Percentiles rank a stretch among this genome's conserved stretches.
phyloP scores from a whole-genome alignment of 345 rosid genomes.

The Eucalyptus rudis region DNA sequence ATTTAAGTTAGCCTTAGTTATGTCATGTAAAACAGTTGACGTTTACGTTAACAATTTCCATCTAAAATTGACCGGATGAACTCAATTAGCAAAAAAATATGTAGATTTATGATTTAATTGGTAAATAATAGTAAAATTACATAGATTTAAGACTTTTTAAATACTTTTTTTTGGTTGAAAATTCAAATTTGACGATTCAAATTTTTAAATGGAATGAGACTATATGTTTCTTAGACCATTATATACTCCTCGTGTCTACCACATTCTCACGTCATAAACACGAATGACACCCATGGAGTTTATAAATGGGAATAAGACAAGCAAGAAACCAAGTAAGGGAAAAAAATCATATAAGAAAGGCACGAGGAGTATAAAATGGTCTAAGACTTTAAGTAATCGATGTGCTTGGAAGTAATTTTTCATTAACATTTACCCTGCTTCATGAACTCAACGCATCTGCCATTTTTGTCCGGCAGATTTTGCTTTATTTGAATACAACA shows the following conservation, averaged over 20 bases:
- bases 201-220: not conserved
- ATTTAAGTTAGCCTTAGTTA: not conserved
- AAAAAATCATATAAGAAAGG: not conserved
- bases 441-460: not conserved
- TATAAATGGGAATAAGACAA: not conserved
- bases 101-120: not conserved
- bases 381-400: not conserved
- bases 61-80: accelerated
- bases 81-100: too few species aligned
- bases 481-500: not conserved
- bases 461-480: not conserved
- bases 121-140: too few species aligned
- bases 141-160: too few species aligned
- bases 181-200: not conserved
- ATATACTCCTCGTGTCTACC: not conserved
- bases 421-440: not conserved
- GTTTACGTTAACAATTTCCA: accelerated
- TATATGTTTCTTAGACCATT: not conserved
- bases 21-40: too few species aligned
- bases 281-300: too few species aligned
- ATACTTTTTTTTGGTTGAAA: not conserved
- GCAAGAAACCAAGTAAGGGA: not conserved
- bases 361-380: too few species aligned
- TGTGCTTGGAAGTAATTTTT: not conserved
- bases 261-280: not conserved